These are phyloP conservation scores for Ustanciosporium gigantosporum DNA, from an alignment of 1,284 basidiomycete species.

Conservation along the genomic window DNA sequence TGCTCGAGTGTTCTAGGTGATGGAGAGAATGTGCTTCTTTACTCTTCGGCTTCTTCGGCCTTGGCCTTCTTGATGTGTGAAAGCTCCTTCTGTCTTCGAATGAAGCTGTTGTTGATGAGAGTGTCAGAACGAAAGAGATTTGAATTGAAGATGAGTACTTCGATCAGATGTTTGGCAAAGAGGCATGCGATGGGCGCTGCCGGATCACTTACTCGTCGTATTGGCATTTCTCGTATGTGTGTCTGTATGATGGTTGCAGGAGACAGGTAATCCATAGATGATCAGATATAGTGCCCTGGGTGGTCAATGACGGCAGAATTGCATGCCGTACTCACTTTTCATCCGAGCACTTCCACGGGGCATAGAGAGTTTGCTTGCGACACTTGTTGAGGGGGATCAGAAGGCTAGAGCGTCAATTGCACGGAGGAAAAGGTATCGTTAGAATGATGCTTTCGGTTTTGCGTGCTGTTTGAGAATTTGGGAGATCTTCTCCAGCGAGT, in stretches of 20 bases:
- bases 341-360: constrained; percentile 81
- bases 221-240: constrained; percentile 58
- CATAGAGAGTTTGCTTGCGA: constrained; percentile 72
- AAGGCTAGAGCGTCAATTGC: no score
- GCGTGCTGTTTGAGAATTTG: not conserved
- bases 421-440: not conserved
- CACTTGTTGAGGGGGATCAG: constrained; percentile 83
- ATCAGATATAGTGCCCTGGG: no score
- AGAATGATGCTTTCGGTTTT: not conserved
- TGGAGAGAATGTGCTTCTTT: not conserved
- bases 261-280: no score
- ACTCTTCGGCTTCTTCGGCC: constrained; percentile 22
- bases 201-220: constrained; percentile 53
- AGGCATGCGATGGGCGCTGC: not conserved
- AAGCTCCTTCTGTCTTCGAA: constrained; percentile 45
- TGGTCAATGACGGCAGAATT: no score
- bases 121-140: not conserved
- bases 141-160: no score
- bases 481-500: no score
- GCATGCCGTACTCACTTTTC: constrained; percentile 65
- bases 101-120: constrained; percentile 25
- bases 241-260: constrained; percentile 31
- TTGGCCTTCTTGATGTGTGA: constrained; percentile 36
- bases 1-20: no score
- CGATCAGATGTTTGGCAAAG: not conserved